These are phyloP conservation scores for Chaetothyriales sp. DNA, from an alignment of 2,329 filamentous ascomycete species.

Conservation along the genomic window DNA sequence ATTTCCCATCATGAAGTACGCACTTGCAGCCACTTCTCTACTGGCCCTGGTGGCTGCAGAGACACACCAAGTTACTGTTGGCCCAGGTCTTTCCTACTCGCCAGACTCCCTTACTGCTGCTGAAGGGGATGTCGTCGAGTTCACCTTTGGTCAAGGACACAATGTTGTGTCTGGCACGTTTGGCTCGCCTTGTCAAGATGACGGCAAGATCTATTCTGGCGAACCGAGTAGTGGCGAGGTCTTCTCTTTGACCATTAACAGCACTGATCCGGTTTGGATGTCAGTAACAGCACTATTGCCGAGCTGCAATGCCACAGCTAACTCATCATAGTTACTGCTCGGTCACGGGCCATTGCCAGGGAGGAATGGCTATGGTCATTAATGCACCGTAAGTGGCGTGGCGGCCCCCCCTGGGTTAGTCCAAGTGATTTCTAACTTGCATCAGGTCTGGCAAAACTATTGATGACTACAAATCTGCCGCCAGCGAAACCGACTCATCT, in stretches of 20 bases:
- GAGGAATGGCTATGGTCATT: constrained; percentile 39
- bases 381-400: constrained; percentile 29
- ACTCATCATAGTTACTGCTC: constrained; percentile 31
- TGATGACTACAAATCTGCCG: constrained; percentile 13
- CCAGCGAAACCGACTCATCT: constrained; percentile 4
- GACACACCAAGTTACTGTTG: constrained; percentile 13
- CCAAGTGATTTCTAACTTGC: background rate
- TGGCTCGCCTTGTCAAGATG: constrained; percentile 34
- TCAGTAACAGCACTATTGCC: background rate
- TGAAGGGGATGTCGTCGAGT: constrained; percentile 38
- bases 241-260: constrained; percentile 35
- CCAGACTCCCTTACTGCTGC: constrained; percentile 34
- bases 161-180: constrained; percentile 39
- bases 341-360: constrained; percentile 36
- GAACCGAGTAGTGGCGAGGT: constrained; percentile 18
- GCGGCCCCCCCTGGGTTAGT: background rate
- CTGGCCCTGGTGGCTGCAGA: constrained; percentile 2
- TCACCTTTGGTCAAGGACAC: constrained; percentile 41
- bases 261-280: constrained; percentile 35
- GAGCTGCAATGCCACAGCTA: background rate
- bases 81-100: constrained; percentile 28
- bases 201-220: constrained; percentile 33
- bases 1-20: constrained; percentile 1
- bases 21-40: constrained; percentile 1
- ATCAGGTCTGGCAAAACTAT: constrained; percentile 7